Base-by-base conservation (phyloP, 2,329 filamentous ascomycete genomes). In the Tolypocladium amazonense region DNA sequence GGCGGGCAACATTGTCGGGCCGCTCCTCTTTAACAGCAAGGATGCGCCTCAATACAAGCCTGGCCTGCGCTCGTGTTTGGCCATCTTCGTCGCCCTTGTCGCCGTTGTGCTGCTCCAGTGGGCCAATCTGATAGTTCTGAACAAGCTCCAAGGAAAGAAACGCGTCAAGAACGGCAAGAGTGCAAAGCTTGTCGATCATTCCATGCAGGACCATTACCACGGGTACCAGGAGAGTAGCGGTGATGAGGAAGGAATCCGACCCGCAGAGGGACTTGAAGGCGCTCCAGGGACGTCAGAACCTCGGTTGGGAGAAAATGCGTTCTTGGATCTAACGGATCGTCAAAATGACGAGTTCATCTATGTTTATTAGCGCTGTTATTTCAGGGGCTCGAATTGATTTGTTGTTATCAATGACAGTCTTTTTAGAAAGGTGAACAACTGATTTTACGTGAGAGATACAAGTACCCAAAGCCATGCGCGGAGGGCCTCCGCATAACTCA, bases 261-360 rank as follows among this genome's bases (percentile, higher is more conserved):
- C 56, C 30, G 35, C 30, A 11, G 64, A 67, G 33, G 72, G 37
- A 14, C 5, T 20, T 4, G 20, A 67, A 12, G 71, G 69, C 23
- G 65, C 64, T 9, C 62, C 65, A 61, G 64, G 61, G 45, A 61
- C 59, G 20, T 43, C 55, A 25, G 60, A 58, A 39, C 62, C 56
- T 6, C 65, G 62, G 1, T 60, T 81, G 25, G 81, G 81, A 7
- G 75, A 79, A 20, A 77, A 80, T 55, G 80, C 79, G 0, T 81
- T 83, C 56, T 69, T 81, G 63, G 86, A 89, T 71, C 64, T 87
- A 64, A 87, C 86, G 0, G 86, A 89, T 69, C 72, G 80, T 25
- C 74, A 85, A 73, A 89, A 88, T 65, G 84, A 89, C 60, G 85
- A 88, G 66, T 88, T 88, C 72, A 78, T 87, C 20, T 87, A 84